These are phyloP conservation scores for Trichoderma sp. DNA, from an alignment of 2,329 filamentous ascomycete species.

Conservation along the genomic window DNA sequence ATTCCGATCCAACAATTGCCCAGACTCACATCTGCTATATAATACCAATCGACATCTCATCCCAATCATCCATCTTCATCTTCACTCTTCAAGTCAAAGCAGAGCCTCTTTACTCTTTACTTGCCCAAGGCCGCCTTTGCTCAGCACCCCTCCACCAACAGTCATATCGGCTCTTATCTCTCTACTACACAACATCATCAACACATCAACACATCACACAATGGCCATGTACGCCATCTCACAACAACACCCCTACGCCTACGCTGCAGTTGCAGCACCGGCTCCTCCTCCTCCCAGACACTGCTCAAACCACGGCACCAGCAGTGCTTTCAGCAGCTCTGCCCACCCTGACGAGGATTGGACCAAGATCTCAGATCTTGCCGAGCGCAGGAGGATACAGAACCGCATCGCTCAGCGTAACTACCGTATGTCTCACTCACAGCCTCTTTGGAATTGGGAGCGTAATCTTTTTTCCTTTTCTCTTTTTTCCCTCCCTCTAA, in stretches of 20 bases:
- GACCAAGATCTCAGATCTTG: constrained; percentile 98
- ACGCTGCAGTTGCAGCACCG: constrained; percentile 26
- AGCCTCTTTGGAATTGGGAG: not conserved
- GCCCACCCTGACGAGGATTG: constrained; percentile 97
- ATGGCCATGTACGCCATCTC: constrained; percentile 39
- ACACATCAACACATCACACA: constrained; percentile 20
- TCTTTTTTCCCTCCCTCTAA: constrained; percentile 12
- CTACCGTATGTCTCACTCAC: constrained; percentile 66
- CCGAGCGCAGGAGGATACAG: constrained; percentile 89
- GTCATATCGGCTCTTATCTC: not conserved
- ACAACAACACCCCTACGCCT: constrained; percentile 35
- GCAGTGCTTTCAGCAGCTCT: constrained; percentile 90
- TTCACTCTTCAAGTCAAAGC: not conserved
- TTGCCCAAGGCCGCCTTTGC: constrained; percentile 5
- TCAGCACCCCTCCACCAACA: constrained; percentile 15
- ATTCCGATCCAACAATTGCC: constrained; percentile 13
- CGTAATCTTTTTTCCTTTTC: not conserved
- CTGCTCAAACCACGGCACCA: constrained; percentile 72
- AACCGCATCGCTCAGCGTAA: constrained; percentile 97
- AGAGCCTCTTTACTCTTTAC: not conserved
- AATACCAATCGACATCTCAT: constrained; percentile 16
- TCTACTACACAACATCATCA: constrained; percentile 2
- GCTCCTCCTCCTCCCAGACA: constrained; percentile 54
- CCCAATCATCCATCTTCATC: constrained; percentile 6
- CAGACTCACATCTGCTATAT: constrained; percentile 8